These are phyloP conservation scores for Yamadazyma sp. DNA, from an alignment of 1,139 yeast genomes.

Conservation along the genomic window DNA sequence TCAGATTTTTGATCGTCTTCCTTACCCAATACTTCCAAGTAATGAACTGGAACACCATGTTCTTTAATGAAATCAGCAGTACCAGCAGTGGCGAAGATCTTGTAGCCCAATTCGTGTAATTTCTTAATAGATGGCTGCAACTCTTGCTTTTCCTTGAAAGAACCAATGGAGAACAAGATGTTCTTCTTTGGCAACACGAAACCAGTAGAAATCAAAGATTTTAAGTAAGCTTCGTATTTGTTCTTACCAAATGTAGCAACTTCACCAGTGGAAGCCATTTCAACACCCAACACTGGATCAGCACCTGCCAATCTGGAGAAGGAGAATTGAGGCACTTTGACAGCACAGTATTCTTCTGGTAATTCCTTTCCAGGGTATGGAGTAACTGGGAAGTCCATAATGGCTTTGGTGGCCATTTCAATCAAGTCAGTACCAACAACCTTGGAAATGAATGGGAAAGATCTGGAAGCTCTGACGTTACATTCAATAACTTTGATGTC, in stretches of 20 bases:
- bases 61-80: slow-evolving; percentile 98
- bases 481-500: slow-evolving; percentile 96
- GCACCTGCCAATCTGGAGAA: slow-evolving; percentile 98
- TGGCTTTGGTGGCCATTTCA: slow-evolving; percentile 97
- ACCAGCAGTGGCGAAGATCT: slow-evolving; percentile 96
- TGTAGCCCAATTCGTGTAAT: slow-evolving; percentile 80
- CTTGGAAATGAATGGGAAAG: slow-evolving; percentile 98
- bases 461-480: slow-evolving; percentile 97
- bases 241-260: slow-evolving; percentile 96
- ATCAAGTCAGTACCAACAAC: slow-evolving; percentile 96
- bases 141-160: slow-evolving; percentile 95
- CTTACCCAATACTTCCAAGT: slow-evolving; percentile 79
- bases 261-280: slow-evolving; percentile 99
- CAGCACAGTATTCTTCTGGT: slow-evolving; percentile 94
- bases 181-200: slow-evolving; percentile 94
- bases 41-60: slow-evolving; percentile 91
- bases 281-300: slow-evolving; percentile 97
- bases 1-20: slow-evolving; percentile 84
- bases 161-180: slow-evolving; percentile 90
- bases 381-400: slow-evolving; percentile 80
- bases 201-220: slow-evolving; percentile 92
- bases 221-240: slow-evolving; percentile 95
- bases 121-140: slow-evolving; percentile 84
- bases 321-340: slow-evolving; percentile 97
- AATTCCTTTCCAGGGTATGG: slow-evolving; percentile 89